Evolutionary conservation across 2,329 filamentous ascomycete genomes (phyloP).

Genomic region (Colletotrichum destructivum): DNA sequence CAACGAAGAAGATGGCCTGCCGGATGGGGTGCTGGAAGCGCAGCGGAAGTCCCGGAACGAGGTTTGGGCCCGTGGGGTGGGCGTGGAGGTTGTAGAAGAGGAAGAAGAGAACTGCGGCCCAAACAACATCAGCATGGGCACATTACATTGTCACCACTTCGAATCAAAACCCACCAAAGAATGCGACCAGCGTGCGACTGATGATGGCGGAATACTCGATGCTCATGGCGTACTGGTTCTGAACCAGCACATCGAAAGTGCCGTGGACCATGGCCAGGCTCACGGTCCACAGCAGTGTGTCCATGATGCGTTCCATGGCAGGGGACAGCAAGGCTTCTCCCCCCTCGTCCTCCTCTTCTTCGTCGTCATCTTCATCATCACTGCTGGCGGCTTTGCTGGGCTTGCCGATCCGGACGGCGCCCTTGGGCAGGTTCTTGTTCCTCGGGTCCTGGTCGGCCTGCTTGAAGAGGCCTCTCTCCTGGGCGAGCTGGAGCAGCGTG

Average conservation of each 20-base stretch:
- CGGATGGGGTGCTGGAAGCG: conserved; percentile 64
- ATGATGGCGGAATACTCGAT: conserved; percentile 72
- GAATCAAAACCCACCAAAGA: conserved; percentile 60
- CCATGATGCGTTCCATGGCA: conserved; percentile 66
- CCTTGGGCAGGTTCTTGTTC: conserved; percentile 49
- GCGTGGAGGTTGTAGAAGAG: conserved; percentile 72
- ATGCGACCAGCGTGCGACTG: conserved; percentile 66
- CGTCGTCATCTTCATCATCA: conserved; percentile 47
- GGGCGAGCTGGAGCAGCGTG: conserved; percentile 82
- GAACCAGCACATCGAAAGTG: conserved; percentile 83
- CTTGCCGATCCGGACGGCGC: conserved; percentile 31
- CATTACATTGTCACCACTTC: not conserved
- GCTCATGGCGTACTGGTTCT: conserved; percentile 81
- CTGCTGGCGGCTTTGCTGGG: conserved; percentile 33
- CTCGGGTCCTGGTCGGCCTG: conserved; percentile 60
- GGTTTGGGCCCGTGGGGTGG: conserved; percentile 62
- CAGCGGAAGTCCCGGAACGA: conserved; percentile 66
- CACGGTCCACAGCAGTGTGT: conserved; percentile 71
- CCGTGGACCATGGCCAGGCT: conserved; percentile 79
- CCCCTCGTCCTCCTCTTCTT: conserved; percentile 50
- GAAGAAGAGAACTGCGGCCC: conserved; percentile 64
- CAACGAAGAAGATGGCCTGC: conserved; percentile 74
- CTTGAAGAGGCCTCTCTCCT: conserved; percentile 72
- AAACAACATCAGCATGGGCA: conserved; percentile 3
- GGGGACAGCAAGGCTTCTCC: conserved; percentile 57